These are phyloP conservation scores for Penicillium sumatraense DNA, from an alignment of 2,329 filamentous ascomycete species.

Conservation along the genomic window DNA sequence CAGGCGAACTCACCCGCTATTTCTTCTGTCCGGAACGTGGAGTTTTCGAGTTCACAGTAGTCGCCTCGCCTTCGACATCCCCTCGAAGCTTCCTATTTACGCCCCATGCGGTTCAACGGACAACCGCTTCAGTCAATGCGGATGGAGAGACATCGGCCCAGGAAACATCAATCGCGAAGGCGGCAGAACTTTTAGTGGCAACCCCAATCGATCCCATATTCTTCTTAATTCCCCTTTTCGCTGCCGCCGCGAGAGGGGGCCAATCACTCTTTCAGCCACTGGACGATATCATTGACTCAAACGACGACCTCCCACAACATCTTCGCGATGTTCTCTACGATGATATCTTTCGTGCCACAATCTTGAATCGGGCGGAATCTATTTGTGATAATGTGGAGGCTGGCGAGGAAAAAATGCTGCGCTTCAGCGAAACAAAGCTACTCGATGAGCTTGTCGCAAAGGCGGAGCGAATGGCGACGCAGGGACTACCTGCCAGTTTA, in stretches of 20 bases:
- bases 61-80: slow-evolving; percentile 55
- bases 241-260: slow-evolving; percentile 50
- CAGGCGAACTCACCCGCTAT: slow-evolving; percentile 54
- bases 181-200: slow-evolving; percentile 78
- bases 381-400: slow-evolving; percentile 84
- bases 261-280: slow-evolving; percentile 51
- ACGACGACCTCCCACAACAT: slow-evolving; percentile 47
- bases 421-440: slow-evolving; percentile 75
- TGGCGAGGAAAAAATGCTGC: slow-evolving; percentile 83
- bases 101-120: slow-evolving; percentile 22
- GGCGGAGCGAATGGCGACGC: slow-evolving; percentile 68
- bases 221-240: slow-evolving; percentile 75
- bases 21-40: slow-evolving; percentile 63
- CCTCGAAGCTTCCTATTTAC: slow-evolving; percentile 62
- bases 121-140: slow-evolving; percentile 5
- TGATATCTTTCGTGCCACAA: slow-evolving; percentile 44
- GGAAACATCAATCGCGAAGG: slow-evolving; percentile 63
- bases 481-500: slow-evolving; percentile 74
- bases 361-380: slow-evolving; percentile 69
- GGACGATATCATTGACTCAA: slow-evolving; percentile 55
- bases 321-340: slow-evolving; percentile 47
- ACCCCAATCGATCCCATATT: slow-evolving; percentile 86
- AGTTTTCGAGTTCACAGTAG: slow-evolving; percentile 64
- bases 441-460: slow-evolving; percentile 69
- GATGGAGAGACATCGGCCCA: slow-evolving; percentile 19